A percentile compares a stretch with the other conserved stretches of the same genome.
Evolutionary conservation across 345 rosid genomes (phyloP).

Genomic region (Eucalyptus shirleyi): DNA sequence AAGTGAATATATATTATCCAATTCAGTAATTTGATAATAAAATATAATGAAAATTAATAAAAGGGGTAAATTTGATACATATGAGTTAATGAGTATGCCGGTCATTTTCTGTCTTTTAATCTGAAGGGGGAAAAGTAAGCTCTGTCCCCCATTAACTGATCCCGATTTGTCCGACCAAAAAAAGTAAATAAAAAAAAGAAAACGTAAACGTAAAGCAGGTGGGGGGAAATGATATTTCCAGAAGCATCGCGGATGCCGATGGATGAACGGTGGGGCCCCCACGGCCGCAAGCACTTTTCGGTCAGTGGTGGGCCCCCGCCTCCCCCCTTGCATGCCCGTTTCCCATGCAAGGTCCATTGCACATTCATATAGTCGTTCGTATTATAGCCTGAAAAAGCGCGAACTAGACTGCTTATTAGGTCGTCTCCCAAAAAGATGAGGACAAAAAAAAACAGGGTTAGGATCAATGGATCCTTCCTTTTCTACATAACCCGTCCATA

Average conservation of each 20-base stretch:
- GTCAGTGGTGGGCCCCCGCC: neutral
- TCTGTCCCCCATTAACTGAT: neutral
- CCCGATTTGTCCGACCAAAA: neutral
- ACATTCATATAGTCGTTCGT: neutral
- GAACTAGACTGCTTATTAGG: neutral
- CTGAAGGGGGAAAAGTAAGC: neutral
- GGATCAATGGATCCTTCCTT: neutral
- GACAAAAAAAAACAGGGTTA: neutral
- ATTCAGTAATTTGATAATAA: too few species aligned
- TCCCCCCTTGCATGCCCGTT: neutral
- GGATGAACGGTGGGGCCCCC: neutral
- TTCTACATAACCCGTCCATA: neutral
- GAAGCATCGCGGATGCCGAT: neutral
- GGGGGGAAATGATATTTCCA: neutral
- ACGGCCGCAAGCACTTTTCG: neutral
- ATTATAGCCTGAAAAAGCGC: neutral
- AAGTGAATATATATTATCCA: too few species aligned
- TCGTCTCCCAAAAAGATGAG: neutral
- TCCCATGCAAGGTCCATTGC: neutral
- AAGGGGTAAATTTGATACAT: fast-evolving
- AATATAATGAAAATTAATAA: too few species aligned
- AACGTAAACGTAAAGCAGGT: neutral
- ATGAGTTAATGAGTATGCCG: fast-evolving
- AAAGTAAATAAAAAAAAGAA: too few species aligned
- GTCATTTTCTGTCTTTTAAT: neutral